Conservation (phyloP, 192 early-diverging fungal genomes). For the Linnemannia hyalina region DNA sequence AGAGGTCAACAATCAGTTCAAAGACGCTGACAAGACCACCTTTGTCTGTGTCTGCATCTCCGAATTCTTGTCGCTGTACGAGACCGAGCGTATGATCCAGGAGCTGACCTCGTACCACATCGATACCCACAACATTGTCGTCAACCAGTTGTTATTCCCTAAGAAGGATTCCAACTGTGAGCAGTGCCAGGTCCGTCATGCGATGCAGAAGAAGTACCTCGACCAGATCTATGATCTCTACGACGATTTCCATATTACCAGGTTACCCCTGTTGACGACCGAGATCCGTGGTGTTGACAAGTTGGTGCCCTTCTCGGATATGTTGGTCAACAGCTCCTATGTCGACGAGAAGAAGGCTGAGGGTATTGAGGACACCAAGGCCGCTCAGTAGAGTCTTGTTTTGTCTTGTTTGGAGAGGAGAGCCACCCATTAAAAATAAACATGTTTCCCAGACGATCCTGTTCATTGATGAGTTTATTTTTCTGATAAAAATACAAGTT, state of each 20-base stretch:
- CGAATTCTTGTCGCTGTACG: slow-evolving; percentile 99
- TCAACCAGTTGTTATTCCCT: slow-evolving; percentile 98
- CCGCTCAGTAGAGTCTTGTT: slow-evolving; percentile 9
- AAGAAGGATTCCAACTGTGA: slow-evolving; percentile 88
- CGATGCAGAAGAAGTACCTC: slow-evolving; percentile 99
- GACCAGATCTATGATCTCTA: slow-evolving; percentile 99
- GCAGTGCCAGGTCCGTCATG: slow-evolving; percentile 91
- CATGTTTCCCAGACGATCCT: not conserved
- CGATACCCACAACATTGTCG: slow-evolving; percentile 99
- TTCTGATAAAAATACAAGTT: not conserved
- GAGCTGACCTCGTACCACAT: slow-evolving; percentile 98
- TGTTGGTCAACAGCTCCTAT: slow-evolving; percentile 78
- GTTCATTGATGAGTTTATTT: not conserved
- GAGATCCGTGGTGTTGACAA: slow-evolving; percentile 97
- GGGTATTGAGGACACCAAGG: slow-evolving; percentile 46
- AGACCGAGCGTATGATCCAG: slow-evolving; percentile 99
- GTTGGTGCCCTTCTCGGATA: slow-evolving; percentile 92
- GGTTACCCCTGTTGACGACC: slow-evolving; percentile 93
- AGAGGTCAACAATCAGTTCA: slow-evolving; percentile 99
- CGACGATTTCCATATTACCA: slow-evolving; percentile 95
- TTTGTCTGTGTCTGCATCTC: slow-evolving; percentile 99
- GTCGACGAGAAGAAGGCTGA: slow-evolving; percentile 52
- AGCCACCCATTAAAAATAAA: not conserved
- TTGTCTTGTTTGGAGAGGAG: not conserved
- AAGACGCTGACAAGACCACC: slow-evolving; percentile 99